Conservation (phyloP, 2,329 filamentous ascomycete species). For the Sphaceloma murrayae region DNA sequence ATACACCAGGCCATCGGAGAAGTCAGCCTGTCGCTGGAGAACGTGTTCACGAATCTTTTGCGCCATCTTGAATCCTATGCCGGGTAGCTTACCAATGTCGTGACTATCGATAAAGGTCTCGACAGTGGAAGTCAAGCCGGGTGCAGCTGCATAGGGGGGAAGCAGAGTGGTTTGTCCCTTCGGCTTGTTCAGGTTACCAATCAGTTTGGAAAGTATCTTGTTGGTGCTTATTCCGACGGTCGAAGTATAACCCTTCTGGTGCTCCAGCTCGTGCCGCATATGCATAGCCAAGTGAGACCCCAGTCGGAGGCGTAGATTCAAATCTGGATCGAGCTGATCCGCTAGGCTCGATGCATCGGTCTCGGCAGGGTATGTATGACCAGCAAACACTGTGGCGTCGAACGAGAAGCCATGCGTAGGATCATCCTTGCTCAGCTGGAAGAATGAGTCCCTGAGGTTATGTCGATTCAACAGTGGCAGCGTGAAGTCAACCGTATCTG, state of each 20-base stretch:
- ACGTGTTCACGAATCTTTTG: slow-evolving; percentile 56
- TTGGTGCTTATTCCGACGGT: slow-evolving; percentile 82
- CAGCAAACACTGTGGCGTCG: slow-evolving; percentile 59
- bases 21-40: slow-evolving; percentile 37
- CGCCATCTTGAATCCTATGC: slow-evolving; percentile 72
- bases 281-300: slow-evolving; percentile 73
- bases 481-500: slow-evolving; percentile 80
- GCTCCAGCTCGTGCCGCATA: slow-evolving; percentile 62
- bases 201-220: slow-evolving; percentile 78
- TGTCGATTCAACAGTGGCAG: slow-evolving; percentile 57
- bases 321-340: slow-evolving; percentile 11
- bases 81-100: slow-evolving; percentile 71
- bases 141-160: slow-evolving; percentile 45
- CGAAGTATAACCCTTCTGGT: slow-evolving; percentile 71
- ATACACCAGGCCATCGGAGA: slow-evolving; percentile 39
- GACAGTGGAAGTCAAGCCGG: slow-evolving; percentile 31
- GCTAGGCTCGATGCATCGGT: not conserved
- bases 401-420: slow-evolving; percentile 73
- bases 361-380: slow-evolving; percentile 48
- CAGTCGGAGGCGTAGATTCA: slow-evolving; percentile 53
- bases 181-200: slow-evolving; percentile 76
- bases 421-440: slow-evolving; percentile 62
- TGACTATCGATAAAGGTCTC: slow-evolving; percentile 63
- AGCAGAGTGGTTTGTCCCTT: slow-evolving; percentile 77
- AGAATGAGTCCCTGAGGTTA: slow-evolving; percentile 61